phyloP scores from a whole-genome alignment of 2,329 filamentous ascomycete genomes.

The Endoconidiophora polonica region DNA sequence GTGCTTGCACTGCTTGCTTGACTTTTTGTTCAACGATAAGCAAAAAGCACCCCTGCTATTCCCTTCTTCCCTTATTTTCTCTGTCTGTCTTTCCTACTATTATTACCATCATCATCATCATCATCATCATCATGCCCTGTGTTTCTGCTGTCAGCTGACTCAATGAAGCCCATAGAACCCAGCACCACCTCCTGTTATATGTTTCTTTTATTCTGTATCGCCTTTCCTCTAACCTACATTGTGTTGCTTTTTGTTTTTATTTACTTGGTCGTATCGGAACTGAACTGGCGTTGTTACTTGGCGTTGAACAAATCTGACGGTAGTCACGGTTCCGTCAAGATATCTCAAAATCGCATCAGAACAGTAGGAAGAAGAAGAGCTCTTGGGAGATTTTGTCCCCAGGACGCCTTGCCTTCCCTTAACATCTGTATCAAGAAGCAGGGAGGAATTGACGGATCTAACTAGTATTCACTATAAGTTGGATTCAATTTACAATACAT shows the following conservation, averaged over 20 bases:
- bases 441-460: too few relatives aligned
- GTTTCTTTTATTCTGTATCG: neutral
- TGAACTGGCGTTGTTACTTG: neutral
- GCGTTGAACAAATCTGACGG: too few relatives aligned
- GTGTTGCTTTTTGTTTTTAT: neutral
- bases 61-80: neutral
- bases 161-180: too few relatives aligned
- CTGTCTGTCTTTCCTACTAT: neutral
- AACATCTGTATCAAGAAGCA: too few relatives aligned
- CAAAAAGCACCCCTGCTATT: neutral
- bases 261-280: neutral
- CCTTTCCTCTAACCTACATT: neutral
- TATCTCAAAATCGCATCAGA: too few relatives aligned
- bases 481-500: too few relatives aligned
- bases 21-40: neutral
- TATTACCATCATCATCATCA: neutral
- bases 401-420: too few relatives aligned
- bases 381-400: too few relatives aligned
- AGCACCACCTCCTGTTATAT: neutral
- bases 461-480: too few relatives aligned
- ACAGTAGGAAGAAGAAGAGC: too few relatives aligned
- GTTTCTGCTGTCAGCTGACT: neutral
- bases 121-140: neutral
- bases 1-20: too few relatives aligned
- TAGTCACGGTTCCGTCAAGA: too few relatives aligned